Conservation (phyloP, 345 rosid species). For the Excoecaria agallocha region DNA sequence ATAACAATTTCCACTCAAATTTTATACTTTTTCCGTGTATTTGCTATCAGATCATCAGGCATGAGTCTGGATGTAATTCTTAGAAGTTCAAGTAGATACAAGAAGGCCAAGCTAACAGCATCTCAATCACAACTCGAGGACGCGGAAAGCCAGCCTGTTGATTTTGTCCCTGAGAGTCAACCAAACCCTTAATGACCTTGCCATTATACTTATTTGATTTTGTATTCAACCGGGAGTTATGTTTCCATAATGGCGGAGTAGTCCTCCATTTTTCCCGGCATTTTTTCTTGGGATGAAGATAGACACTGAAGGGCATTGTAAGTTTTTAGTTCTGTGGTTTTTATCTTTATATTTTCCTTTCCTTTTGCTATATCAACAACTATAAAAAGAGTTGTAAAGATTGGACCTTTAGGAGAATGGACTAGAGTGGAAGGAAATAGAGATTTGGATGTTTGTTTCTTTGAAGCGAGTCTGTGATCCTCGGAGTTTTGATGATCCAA, state of each 20-base stretch:
- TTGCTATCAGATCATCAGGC: conserved; percentile 27
- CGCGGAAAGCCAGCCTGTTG: conserved; percentile 41
- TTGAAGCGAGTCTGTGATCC: too few relatives aligned
- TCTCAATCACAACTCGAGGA: conserved; percentile 39
- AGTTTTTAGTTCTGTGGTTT: not conserved
- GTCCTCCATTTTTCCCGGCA: not conserved
- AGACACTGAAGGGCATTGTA: not conserved
- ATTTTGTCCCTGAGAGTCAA: conserved; percentile 54
- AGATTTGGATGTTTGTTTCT: too few relatives aligned
- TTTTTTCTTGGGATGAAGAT: not conserved
- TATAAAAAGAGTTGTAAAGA: too few relatives aligned
- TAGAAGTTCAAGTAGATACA: conserved; percentile 52
- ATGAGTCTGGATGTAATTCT: conserved; percentile 41
- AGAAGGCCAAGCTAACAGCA: conserved; percentile 50
- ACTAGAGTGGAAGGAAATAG: too few relatives aligned
- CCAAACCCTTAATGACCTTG: conserved; percentile 4
- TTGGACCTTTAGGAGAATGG: too few relatives aligned
- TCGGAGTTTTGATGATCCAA: too few relatives aligned
- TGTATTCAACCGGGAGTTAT: not conserved
- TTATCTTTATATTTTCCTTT: not conserved
- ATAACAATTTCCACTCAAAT: not conserved
- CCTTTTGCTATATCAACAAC: too few relatives aligned
- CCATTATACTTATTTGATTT: not conserved
- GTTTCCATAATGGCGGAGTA: not conserved
- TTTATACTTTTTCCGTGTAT: not conserved